Conservation (phyloP, 129 eudicot species). For the Cynara cardunculus region DNA sequence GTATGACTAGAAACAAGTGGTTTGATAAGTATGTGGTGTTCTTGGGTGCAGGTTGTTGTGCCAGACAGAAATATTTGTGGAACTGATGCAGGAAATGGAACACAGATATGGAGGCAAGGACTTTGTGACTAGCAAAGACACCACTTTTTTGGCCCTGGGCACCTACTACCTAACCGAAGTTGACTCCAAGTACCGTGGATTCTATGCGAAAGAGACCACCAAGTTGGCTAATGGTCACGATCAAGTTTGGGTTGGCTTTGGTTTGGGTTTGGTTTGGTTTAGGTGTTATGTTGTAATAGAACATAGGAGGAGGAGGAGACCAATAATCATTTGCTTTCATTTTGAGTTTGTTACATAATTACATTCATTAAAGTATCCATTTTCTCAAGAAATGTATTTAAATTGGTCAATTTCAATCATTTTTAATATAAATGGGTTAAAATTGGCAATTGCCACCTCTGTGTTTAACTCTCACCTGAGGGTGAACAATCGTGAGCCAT, state of each 20-base stretch:
- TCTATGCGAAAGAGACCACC: no score
- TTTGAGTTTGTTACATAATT: conserved; percentile 3
- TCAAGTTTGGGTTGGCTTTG: no score
- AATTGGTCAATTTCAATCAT: no score
- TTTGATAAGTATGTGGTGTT: not conserved
- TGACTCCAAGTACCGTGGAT: conserved; percentile 67
- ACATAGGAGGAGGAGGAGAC: not conserved
- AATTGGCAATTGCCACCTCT: no score
- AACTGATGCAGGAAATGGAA: conserved; percentile 77
- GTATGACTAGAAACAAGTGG: no score
- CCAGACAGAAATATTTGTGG: conserved; percentile 71
- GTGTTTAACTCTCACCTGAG: no score
- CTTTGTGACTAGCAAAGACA: conserved; percentile 76
- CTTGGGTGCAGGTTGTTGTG: conserved; percentile 44
- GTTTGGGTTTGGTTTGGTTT: conserved; percentile 10
- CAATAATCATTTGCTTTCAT: not conserved
- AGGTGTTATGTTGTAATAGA: conserved; percentile 10
- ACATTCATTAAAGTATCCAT: no score
- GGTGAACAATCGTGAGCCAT: not conserved
- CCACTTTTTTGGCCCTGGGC: conserved; percentile 64
- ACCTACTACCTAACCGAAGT: conserved; percentile 78
- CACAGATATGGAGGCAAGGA: conserved; percentile 84
- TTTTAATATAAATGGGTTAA: no score
- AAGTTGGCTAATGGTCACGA: no score
- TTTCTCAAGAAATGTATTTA: no score